phyloP scores from a whole-genome alignment of 139 green algal genomes.

The Penium margaritaceum region DNA sequence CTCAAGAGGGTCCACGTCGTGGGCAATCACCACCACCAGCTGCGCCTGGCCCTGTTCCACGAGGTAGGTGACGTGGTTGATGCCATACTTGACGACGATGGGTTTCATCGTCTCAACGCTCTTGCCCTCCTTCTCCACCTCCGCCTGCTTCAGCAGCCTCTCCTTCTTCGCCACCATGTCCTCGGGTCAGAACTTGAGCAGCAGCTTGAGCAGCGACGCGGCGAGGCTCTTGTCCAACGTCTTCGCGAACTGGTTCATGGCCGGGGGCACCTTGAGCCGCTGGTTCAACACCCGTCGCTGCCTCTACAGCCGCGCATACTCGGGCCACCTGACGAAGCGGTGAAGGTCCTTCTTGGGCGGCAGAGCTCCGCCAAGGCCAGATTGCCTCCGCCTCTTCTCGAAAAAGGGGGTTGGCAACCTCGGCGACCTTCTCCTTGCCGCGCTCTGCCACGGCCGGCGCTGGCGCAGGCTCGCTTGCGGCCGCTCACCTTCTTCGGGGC shows the following conservation, averaged over 20 bases:
- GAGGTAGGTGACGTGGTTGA: conserved; percentile 97
- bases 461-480: no score
- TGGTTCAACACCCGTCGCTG: no score
- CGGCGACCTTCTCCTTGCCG: no score
- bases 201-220: conserved; percentile 84
- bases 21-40: conserved; percentile 92
- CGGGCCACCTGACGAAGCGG: no score
- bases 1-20: conserved; percentile 98
- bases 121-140: conserved; percentile 48
- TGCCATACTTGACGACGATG: conserved; percentile 95
- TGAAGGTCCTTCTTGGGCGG: no score
- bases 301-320: no score
- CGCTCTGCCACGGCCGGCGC: no score
- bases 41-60: conserved; percentile 88
- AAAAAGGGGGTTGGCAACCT: no score
- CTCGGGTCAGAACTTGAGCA: conserved; percentile 95
- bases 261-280: conserved; percentile 61
- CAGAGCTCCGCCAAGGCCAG: no score
- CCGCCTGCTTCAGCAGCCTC: conserved; percentile 73
- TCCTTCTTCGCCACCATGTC: conserved; percentile 91
- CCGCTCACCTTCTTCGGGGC: no score
- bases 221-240: conserved; percentile 80
- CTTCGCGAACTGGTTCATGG: conserved; percentile 76
- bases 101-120: conserved; percentile 94
- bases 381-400: no score